Conservation (phyloP, 192 early-diverging fungal species). For the Dissophora globulifera region DNA sequence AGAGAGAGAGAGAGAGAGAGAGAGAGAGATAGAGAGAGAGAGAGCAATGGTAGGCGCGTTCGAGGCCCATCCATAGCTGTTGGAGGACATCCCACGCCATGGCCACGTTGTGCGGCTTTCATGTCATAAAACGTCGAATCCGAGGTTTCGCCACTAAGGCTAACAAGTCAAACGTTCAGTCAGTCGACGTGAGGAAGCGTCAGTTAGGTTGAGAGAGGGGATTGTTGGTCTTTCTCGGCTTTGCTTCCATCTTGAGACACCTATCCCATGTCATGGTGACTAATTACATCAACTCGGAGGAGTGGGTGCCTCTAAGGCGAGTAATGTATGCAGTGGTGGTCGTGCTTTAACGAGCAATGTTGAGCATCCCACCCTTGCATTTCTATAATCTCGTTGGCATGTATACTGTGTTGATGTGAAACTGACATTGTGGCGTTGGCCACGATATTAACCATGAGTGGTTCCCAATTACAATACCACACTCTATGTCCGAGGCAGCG, state of each 20-base stretch:
- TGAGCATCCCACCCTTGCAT: constrained; percentile 9
- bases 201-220: constrained; percentile 37
- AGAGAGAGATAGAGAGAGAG: too few species aligned
- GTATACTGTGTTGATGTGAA: constrained; percentile 23
- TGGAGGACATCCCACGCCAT: constrained; percentile 25
- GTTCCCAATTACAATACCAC: constrained; percentile 4
- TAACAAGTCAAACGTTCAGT: constrained; percentile 11
- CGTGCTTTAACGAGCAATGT: too few species aligned
- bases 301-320: constrained; percentile 23
- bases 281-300: constrained; percentile 15
- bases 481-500: constrained; percentile 27
- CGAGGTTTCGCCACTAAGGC: constrained; percentile 3
- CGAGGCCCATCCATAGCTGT: background rate
- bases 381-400: constrained; percentile 1
- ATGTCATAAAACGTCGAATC: constrained; percentile 24
- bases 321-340: too few species aligned
- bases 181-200: constrained; percentile 16
- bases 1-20: too few species aligned
- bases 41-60: constrained; percentile 8
- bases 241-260: constrained; percentile 19
- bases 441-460: constrained; percentile 1
- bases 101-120: constrained; percentile 4
- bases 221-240: constrained; percentile 10
- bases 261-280: constrained; percentile 3
- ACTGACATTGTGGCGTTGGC: background rate